These are phyloP conservation scores for Clonostachys rhizophaga DNA, from an alignment of 2,329 filamentous ascomycete genomes.

Conservation along the genomic window DNA sequence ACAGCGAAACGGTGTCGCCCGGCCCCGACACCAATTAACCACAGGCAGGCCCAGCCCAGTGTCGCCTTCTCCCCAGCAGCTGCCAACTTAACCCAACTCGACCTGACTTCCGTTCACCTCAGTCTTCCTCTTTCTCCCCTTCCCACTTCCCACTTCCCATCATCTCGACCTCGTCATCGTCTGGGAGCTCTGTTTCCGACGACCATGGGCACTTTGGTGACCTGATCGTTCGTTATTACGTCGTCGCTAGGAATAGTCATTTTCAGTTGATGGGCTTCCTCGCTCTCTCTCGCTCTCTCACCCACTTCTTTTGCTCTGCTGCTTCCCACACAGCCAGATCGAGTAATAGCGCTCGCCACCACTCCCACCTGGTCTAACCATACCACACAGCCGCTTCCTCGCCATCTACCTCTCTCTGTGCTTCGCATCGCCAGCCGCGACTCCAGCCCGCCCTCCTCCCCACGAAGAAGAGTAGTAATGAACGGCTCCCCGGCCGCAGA, in stretches of 20 bases:
- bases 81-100: not conserved
- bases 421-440: too few relatives aligned
- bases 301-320: not conserved
- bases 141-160: not conserved
- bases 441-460: too few relatives aligned
- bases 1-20: too few relatives aligned
- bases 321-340: not conserved
- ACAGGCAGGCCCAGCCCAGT: too few relatives aligned
- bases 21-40: too few relatives aligned
- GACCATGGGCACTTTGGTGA: slow-evolving; percentile 1
- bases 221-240: slow-evolving; percentile 1
- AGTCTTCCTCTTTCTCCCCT: not conserved
- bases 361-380: not conserved
- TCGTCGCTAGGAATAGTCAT: not conserved
- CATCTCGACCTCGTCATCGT: not conserved
- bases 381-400: too few relatives aligned
- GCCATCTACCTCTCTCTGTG: too few relatives aligned
- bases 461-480: too few relatives aligned
- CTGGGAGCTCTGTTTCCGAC: not conserved
- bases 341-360: not conserved
- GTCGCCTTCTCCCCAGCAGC: not conserved
- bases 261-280: not conserved
- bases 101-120: not conserved
- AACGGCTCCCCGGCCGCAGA: too few relatives aligned
- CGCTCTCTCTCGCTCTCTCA: not conserved